Conservation (phyloP, 768 basidiomycete genomes). For the Tephrocybe sp. region DNA sequence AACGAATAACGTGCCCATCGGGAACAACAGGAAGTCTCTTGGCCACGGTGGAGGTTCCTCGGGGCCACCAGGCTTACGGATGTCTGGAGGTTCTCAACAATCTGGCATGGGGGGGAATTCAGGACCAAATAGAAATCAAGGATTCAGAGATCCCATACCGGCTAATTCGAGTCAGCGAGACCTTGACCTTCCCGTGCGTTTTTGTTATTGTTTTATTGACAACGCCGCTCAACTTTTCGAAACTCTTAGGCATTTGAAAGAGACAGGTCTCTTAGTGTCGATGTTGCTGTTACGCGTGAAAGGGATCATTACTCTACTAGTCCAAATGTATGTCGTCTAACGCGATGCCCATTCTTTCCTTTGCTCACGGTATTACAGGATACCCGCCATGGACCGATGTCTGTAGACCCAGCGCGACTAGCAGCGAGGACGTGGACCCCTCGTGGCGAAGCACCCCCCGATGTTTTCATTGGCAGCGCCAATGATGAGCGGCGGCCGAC, state of each 20-base stretch:
- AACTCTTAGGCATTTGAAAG: conserved; percentile 9
- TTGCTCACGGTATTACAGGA: conserved; percentile 3
- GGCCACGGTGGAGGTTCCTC: conserved; percentile 12
- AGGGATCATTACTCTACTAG: conserved; percentile 6
- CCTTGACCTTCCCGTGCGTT: conserved; percentile 18
- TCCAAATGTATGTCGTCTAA: conserved; percentile 5
- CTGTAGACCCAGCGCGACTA: conserved; percentile 5
- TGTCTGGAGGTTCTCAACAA: conserved; percentile 4
- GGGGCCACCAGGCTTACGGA: conserved; percentile 7
- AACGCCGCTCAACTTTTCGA: background rate
- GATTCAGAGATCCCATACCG: conserved; percentile 18
- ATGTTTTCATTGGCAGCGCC: conserved; percentile 6
- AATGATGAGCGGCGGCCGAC: conserved; percentile 19
- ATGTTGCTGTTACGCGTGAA: conserved; percentile 2
- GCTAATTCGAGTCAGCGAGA: conserved; percentile 15
- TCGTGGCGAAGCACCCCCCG: conserved; percentile 20
- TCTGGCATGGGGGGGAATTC: conserved; percentile 11
- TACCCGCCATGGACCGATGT: conserved; percentile 4
- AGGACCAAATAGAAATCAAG: conserved; percentile 3
- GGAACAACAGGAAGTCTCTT: conserved; percentile 21
- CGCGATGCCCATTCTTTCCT: background rate
- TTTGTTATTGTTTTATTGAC: background rate
- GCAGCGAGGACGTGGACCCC: conserved; percentile 22
- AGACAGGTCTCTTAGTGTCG: conserved; percentile 4
- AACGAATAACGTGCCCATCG: conserved; percentile 40